Evolutionary conservation across 2,329 filamentous ascomycete genomes (phyloP).

Genomic region (Xylariaceae sp.): DNA sequence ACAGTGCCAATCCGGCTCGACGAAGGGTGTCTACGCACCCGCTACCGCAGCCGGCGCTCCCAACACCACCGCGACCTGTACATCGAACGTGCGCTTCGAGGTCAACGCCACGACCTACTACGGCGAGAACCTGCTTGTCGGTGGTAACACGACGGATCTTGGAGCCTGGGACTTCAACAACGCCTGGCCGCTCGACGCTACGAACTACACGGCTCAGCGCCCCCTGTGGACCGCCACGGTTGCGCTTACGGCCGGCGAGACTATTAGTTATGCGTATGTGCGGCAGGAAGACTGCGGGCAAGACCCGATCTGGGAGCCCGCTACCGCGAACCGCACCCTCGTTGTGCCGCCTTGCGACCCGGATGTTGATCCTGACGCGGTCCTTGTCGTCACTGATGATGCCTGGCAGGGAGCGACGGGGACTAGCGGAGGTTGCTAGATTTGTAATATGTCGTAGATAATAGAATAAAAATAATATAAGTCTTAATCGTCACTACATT

Average conservation of each 20-base stretch:
- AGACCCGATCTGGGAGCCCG: conserved; percentile 49
- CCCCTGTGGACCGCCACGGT: conserved; percentile 53
- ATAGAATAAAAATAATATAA: neutral
- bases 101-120: conserved; percentile 53
- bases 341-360: conserved; percentile 46
- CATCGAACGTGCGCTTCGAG: conserved; percentile 49
- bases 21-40: conserved; percentile 41
- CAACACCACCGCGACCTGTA: conserved; percentile 40
- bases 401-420: conserved; percentile 46
- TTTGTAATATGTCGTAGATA: neutral
- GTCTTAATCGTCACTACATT: too few relatives aligned
- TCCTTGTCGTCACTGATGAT: conserved; percentile 43
- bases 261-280: conserved; percentile 53
- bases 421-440: conserved; percentile 32
- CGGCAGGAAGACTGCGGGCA: conserved; percentile 51
- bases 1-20: conserved; percentile 35
- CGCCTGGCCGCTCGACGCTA: conserved; percentile 48
- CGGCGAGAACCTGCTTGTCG: conserved; percentile 55
- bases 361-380: conserved; percentile 29
- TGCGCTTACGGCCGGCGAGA: conserved; percentile 48
- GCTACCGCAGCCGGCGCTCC: conserved; percentile 45
- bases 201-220: conserved; percentile 48
- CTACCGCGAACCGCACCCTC: conserved; percentile 48
- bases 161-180: conserved; percentile 50
- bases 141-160: conserved; percentile 49